Conservation (phyloP, 202 grass and related monocot species). For the Cymbopogon flexuosus region DNA sequence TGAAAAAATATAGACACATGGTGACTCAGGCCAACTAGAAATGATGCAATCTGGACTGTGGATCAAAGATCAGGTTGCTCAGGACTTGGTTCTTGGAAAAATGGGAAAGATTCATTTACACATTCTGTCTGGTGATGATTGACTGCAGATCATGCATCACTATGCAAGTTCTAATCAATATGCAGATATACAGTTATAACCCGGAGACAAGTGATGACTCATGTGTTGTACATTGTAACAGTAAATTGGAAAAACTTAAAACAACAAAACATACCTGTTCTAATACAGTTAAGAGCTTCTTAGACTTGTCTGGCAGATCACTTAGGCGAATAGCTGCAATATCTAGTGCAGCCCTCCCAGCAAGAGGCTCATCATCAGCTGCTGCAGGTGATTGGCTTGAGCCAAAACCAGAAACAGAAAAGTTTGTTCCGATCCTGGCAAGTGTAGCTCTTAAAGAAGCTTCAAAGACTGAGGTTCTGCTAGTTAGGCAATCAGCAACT, state of each 20-base stretch:
- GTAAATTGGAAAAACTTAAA: conserved; percentile 5
- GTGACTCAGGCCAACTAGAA: background rate
- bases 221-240: background rate
- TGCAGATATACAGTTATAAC: conserved; percentile 12
- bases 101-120: conserved; percentile 14
- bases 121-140: background rate
- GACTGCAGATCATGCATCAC: conserved; percentile 12
- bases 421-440: conserved; percentile 84
- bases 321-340: conserved; percentile 74
- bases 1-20: background rate
- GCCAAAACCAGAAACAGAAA: conserved; percentile 64
- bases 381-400: conserved; percentile 40
- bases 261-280: conserved; percentile 61
- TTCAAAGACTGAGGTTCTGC: conserved; percentile 89
- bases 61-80: background rate
- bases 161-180: conserved; percentile 1
- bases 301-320: conserved; percentile 85
- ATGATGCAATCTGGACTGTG: conserved; percentile 1
- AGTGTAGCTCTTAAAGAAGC: conserved; percentile 96
- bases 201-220: background rate
- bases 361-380: conserved; percentile 42
- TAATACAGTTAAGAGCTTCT: conserved; percentile 80
- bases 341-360: conserved; percentile 66
- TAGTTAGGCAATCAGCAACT: conserved; percentile 90
- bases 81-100: background rate